A percentile compares a stretch with the other conserved stretches of the same genome.
These are phyloP conservation scores for Mortierella alpina DNA, from an alignment of 192 early-diverging fungal genomes.

Conservation along the genomic window DNA sequence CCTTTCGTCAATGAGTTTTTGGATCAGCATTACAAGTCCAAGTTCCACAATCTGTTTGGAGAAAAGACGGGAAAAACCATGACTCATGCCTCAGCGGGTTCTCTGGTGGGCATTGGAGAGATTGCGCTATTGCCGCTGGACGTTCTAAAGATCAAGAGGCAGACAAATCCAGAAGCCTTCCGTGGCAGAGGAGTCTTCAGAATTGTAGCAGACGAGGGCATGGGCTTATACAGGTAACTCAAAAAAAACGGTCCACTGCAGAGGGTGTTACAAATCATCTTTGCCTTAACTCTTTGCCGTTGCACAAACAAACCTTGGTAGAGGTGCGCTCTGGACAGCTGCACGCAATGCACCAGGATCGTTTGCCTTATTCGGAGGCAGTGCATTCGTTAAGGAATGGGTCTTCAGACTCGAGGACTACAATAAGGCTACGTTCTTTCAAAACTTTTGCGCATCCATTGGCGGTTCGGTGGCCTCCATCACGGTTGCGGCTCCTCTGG, in stretches of 20 bases:
- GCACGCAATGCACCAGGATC: constrained; percentile 98
- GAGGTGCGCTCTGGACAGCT: constrained; percentile 94
- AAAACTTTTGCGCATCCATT: constrained; percentile 96
- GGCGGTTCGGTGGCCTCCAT: constrained; percentile 94
- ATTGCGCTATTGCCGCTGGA: constrained; percentile 95
- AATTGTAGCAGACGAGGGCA: constrained; percentile 88
- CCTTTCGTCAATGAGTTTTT: constrained; percentile 93
- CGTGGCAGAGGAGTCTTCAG: constrained; percentile 78
- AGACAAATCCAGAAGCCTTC: constrained; percentile 90
- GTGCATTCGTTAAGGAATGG: constrained; percentile 93
- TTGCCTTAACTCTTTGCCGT: not conserved
- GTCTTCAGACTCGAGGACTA: constrained; percentile 90
- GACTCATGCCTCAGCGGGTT: constrained; percentile 97
- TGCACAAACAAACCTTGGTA: constrained; percentile 7
- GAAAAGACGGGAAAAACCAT: constrained; percentile 94
- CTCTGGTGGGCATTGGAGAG: constrained; percentile 95
- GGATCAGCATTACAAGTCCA: constrained; percentile 77
- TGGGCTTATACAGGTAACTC: constrained; percentile 84
- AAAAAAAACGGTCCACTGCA: not conserved
- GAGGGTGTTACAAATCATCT: not conserved
- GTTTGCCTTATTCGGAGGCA: constrained; percentile 94
- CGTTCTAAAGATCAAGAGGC: constrained; percentile 97
- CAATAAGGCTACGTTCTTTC: constrained; percentile 92
- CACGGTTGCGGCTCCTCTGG: constrained; percentile 92
- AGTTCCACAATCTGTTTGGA: constrained; percentile 86